Evolutionary conservation across 2,329 filamentous ascomycete species (phyloP).

Genomic region (Kalmusia sp.): DNA sequence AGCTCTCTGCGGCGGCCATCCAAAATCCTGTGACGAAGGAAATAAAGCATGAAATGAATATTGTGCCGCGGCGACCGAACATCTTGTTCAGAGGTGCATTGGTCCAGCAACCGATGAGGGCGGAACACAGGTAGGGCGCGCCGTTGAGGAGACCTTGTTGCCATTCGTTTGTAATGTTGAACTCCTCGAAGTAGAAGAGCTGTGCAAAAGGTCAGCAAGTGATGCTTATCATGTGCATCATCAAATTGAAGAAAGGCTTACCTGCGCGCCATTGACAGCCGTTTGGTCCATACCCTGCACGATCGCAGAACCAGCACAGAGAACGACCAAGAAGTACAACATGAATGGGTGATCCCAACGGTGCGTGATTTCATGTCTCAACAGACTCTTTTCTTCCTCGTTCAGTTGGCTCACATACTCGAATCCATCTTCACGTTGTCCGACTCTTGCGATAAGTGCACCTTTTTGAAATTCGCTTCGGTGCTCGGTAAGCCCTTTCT

Average conservation of each 20-base stretch:
- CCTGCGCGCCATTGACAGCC: constrained; percentile 42
- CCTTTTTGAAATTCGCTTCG: constrained; percentile 59
- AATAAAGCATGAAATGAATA: constrained; percentile 43
- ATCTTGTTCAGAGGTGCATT: constrained; percentile 41
- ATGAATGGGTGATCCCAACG: constrained; percentile 73
- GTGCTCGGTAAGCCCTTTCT: constrained; percentile 58
- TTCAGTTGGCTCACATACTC: constrained; percentile 57
- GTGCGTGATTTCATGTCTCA: constrained; percentile 68
- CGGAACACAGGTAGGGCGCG: constrained; percentile 39
- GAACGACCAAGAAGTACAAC: constrained; percentile 70
- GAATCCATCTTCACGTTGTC: constrained; percentile 57
- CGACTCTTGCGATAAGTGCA: constrained; percentile 54
- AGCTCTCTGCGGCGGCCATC: constrained; percentile 38
- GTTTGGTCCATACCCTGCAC: constrained; percentile 64
- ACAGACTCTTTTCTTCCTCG: constrained; percentile 63
- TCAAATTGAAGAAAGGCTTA: constrained; percentile 7
- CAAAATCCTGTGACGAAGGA: constrained; percentile 42
- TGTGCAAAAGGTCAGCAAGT: constrained; percentile 10
- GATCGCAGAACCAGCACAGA: constrained; percentile 72
- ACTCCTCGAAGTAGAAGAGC: constrained; percentile 39
- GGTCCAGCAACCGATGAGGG: constrained; percentile 50
- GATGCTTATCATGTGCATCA: neutral
- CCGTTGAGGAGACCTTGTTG: constrained; percentile 37
- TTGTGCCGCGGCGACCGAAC: constrained; percentile 40
- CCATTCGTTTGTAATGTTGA: constrained; percentile 37